A percentile compares a stretch with the other conserved stretches of the same genome.
These are phyloP conservation scores for Triticum monococcum DNA, from an alignment of 176 grass and related monocot species.

Conservation along the genomic window DNA sequence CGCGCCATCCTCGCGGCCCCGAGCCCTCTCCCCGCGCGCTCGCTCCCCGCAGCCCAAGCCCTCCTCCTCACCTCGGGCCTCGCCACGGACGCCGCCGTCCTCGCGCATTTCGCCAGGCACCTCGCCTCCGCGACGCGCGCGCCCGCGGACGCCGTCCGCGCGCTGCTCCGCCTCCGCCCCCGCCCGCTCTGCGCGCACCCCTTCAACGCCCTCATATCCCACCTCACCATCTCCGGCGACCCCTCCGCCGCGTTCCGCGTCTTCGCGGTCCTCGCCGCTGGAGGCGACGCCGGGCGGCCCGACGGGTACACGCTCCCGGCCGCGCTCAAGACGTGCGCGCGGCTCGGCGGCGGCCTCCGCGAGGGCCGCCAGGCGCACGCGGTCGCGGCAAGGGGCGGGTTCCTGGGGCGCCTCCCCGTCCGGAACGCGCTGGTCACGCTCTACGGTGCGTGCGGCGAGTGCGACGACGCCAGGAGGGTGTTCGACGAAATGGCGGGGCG, in stretches of 20 bases:
- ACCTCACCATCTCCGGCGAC: conserved; percentile 15
- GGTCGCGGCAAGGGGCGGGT: conserved; percentile 25
- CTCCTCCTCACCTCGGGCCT: conserved; percentile 43
- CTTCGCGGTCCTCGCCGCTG: conserved; percentile 21
- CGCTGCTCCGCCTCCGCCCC: conserved; percentile 27
- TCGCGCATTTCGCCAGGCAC: conserved; percentile 39
- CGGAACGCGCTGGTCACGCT: conserved; percentile 44
- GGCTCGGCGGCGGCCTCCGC: conserved; percentile 7
- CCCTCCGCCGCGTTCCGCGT: conserved; percentile 9
- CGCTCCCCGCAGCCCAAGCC: conserved; percentile 17
- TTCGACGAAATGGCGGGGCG: conserved; percentile 52
- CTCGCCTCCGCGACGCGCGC: conserved; percentile 1
- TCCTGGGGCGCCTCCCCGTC: conserved; percentile 28
- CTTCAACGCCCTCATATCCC: conserved; percentile 42
- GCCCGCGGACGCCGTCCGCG: background rate
- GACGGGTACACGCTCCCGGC: conserved; percentile 30
- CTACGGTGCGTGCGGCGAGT: conserved; percentile 23
- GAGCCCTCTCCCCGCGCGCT: background rate
- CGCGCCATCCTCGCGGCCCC: background rate
- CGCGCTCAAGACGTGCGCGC: conserved; percentile 43
- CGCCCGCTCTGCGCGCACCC: background rate
- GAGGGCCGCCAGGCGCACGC: conserved; percentile 38
- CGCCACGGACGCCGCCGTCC: conserved; percentile 10
- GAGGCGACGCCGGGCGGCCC: background rate
- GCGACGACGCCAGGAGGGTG: conserved; percentile 22